Conservation (phyloP, 306 rosid genomes). For the Senna siamea region DNA sequence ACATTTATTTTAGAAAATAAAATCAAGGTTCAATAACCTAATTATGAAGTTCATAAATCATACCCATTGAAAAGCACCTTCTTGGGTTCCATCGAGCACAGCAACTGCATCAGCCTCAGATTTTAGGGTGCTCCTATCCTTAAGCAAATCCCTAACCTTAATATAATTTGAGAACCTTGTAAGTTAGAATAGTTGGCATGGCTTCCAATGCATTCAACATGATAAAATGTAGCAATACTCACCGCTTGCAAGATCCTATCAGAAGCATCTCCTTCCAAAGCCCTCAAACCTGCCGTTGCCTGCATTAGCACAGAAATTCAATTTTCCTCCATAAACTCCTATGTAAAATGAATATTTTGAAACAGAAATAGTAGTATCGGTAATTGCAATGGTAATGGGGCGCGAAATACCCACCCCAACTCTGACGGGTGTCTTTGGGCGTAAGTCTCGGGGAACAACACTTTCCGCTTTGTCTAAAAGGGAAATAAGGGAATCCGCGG, state of each 20-base stretch:
- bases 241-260: slow-evolving; percentile 84
- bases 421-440: slow-evolving; percentile 75
- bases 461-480: slow-evolving; percentile 69
- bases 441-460: slow-evolving; percentile 71
- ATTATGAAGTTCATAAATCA: slow-evolving; percentile 25
- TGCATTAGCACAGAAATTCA: slow-evolving; percentile 42
- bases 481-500: slow-evolving; percentile 69
- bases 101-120: slow-evolving; percentile 57
- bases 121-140: slow-evolving; percentile 63
- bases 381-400: not conserved
- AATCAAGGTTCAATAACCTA: not conserved
- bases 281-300: slow-evolving; percentile 95
- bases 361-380: not conserved
- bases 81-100: slow-evolving; percentile 89
- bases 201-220: slow-evolving; percentile 9
- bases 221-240: slow-evolving; percentile 29
- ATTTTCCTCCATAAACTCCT: slow-evolving; percentile 10
- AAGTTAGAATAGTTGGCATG: not conserved
- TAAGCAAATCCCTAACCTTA: slow-evolving; percentile 81
- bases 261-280: slow-evolving; percentile 73
- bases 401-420: slow-evolving; percentile 67
- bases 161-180: slow-evolving; percentile 12
- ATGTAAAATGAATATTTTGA: not conserved
- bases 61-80: slow-evolving; percentile 96
- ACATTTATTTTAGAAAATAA: not conserved